Evolutionary conservation across 352 stramenopile genomes (phyloP), one percentile per base, ranked within the genome.

Genomic region (Stephanocyclus meneghinianus): DNA sequence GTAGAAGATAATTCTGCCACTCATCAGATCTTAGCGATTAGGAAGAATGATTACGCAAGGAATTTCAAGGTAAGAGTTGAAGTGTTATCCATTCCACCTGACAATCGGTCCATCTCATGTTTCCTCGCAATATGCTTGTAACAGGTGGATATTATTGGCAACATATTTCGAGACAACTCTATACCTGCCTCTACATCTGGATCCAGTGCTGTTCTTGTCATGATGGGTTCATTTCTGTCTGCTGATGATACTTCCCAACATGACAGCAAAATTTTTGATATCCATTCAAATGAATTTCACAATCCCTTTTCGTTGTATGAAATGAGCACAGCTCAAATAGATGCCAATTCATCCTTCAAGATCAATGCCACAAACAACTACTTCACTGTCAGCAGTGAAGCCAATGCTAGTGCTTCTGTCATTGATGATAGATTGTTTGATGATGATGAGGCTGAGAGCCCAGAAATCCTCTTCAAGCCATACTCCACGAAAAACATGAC

Each of bases 341-440:
- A 30, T 59, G n/a, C 18, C 35, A 2, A 32, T 59, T 2, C 8
- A 59, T 13, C 15, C 10, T 59, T 59, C 50, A 59, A 59, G 50
- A 59, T 63, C 21, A 63, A 63, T 8, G 55, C 55, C 35, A 63
- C 55, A 13, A 47, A 44, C 21, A 63, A 63, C 3, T 40, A 45
- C 15, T 63, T 63, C n/a, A 21, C 55, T 10, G 2, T 63, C 2
- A 44, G 11, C n/a, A 63, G 55, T 45, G 55, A 4, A 40, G n/a
- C 0, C 5, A 63, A 63, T 45, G 7, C 21, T 8, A 63, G 55
- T 44, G 2, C 55, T 44, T 63, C 55, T 21, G 26, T 47, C 4
- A 44, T 63, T 47, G 55, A 63, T 63, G 1, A 47, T 44, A 42
- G 55, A 21, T 26, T 63, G 21, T 63, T 45, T 45, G 55, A 63